These are phyloP conservation scores for Debaryomycetaceae sp. DNA, from an alignment of 1,139 yeast genomes.

Conservation along the genomic window DNA sequence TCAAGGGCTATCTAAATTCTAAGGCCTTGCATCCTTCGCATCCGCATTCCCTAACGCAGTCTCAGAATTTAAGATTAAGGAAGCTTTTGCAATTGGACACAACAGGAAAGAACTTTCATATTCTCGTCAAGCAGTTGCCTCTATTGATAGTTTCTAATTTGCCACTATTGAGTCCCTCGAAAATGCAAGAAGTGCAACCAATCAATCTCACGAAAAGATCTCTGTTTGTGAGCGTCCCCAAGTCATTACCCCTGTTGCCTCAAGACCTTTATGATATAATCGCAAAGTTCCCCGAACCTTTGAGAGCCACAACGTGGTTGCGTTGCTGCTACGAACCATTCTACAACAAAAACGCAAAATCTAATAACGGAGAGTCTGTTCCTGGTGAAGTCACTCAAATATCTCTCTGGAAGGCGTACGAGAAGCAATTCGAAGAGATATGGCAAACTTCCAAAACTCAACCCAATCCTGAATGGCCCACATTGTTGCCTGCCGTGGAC, in stretches of 20 bases:
- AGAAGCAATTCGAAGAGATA: slow-evolving; percentile 63
- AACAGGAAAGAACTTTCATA: slow-evolving; percentile 37
- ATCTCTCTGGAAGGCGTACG: slow-evolving; percentile 94
- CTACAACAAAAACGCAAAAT: slow-evolving; percentile 11
- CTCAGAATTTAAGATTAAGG: slow-evolving; percentile 31
- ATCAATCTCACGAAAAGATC: slow-evolving; percentile 33
- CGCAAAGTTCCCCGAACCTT: slow-evolving; percentile 73
- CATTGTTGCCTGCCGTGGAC: slow-evolving; percentile 89
- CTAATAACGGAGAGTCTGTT: slow-evolving; percentile 17
- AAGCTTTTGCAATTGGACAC: slow-evolving; percentile 29
- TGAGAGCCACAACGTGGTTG: slow-evolving; percentile 93
- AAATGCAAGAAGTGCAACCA: slow-evolving; percentile 18
- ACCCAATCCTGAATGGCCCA: slow-evolving; percentile 44
- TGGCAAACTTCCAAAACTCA: slow-evolving; percentile 36
- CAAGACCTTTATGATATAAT: slow-evolving; percentile 59
- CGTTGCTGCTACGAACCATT: slow-evolving; percentile 82
- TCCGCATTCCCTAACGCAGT: slow-evolving; percentile 27
- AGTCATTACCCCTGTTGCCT: slow-evolving; percentile 55
- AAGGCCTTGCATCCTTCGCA: slow-evolving; percentile 35
- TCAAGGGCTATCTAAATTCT: slow-evolving; percentile 37
- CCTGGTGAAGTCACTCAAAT: slow-evolving; percentile 91
- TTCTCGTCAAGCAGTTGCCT: slow-evolving; percentile 57
- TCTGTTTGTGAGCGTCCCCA: slow-evolving; percentile 47
- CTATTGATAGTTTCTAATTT: slow-evolving; percentile 47
- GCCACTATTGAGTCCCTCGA: slow-evolving; percentile 21